Conservation (phyloP, 2,329 filamentous ascomycete genomes). For the Scytalidium lignicola region DNA sequence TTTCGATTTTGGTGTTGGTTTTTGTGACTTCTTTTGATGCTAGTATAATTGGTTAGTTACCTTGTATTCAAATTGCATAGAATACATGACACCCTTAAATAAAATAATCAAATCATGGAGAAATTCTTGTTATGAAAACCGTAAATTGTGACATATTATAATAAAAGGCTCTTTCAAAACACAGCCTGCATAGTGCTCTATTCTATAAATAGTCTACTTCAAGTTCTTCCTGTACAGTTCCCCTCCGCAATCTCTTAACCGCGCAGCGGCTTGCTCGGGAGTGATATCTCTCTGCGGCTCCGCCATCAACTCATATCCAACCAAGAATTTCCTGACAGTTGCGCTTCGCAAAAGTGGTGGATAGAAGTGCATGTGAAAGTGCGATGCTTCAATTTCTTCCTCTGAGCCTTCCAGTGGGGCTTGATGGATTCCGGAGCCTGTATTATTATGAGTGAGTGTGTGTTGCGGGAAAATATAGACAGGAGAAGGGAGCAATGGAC, state of each 20-base stretch:
- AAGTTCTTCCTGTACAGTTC: conserved; percentile 70
- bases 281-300: conserved; percentile 99
- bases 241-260: conserved; percentile 70
- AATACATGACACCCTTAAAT: too few species aligned
- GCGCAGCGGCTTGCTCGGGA: conserved; percentile 84
- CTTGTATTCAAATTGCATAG: too few species aligned
- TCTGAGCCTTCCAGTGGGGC: conserved; percentile 77
- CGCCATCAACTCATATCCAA: conserved; percentile 93
- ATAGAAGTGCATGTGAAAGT: conserved; percentile 97
- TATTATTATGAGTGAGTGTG: not conserved
- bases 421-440: conserved; percentile 90
- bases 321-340: conserved; percentile 91
- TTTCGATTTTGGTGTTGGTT: too few species aligned
- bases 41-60: too few species aligned
- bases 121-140: too few species aligned
- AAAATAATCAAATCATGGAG: too few species aligned
- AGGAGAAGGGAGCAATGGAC: conserved; percentile 21
- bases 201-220: conserved; percentile 4
- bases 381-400: conserved; percentile 81
- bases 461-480: not conserved
- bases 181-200: too few species aligned
- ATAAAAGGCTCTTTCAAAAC: too few species aligned
- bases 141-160: too few species aligned
- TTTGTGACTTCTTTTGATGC: too few species aligned
- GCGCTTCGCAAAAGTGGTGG: conserved; percentile 88